Percentiles rank a stretch among this genome's conserved stretches.
These are phyloP conservation scores for Kockiozyma suomiensis DNA, from an alignment of 805 yeast species.

Conservation along the genomic window DNA sequence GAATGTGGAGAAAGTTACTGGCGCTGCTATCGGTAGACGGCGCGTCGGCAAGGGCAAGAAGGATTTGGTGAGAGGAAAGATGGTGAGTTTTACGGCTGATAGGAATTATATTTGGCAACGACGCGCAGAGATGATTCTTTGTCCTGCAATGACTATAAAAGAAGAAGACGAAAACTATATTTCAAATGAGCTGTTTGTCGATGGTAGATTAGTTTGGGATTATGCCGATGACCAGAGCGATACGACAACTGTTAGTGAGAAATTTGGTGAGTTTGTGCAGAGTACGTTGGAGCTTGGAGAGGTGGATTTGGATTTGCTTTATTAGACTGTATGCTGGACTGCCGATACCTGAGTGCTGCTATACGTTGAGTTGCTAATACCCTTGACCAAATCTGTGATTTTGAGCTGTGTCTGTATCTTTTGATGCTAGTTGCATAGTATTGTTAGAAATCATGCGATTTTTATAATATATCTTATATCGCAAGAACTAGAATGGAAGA, in stretches of 20 bases:
- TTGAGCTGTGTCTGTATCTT: too few species aligned
- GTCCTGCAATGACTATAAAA: constrained; percentile 11
- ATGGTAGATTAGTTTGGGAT: not conserved
- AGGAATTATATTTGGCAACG: constrained; percentile 28
- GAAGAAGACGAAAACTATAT: constrained; percentile 1
- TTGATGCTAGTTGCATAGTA: too few species aligned
- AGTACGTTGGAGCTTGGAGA: not conserved
- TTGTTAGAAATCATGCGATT: too few species aligned
- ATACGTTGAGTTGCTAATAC: too few species aligned
- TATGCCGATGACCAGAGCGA: not conserved
- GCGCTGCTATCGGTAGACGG: not conserved
- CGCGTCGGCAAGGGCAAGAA: not conserved
- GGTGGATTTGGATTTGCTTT: not conserved
- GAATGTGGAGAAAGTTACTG: not conserved
- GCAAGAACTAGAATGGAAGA: too few species aligned
- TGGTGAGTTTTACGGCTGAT: constrained; percentile 14
- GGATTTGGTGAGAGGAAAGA: not conserved
- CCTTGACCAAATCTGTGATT: too few species aligned
- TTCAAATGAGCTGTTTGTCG: not conserved
- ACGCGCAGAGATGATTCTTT: constrained; percentile 20
- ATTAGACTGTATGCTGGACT: not conserved
- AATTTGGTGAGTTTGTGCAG: constrained; percentile 9
- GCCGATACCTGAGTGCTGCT: not conserved
- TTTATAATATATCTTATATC: too few species aligned
- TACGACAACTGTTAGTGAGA: not conserved